A percentile compares a stretch with the other conserved stretches of the same genome.
These are phyloP conservation scores for Eremothecium gossypii DNA, from an alignment of 1,139 yeast species.

Conservation along the genomic window DNA sequence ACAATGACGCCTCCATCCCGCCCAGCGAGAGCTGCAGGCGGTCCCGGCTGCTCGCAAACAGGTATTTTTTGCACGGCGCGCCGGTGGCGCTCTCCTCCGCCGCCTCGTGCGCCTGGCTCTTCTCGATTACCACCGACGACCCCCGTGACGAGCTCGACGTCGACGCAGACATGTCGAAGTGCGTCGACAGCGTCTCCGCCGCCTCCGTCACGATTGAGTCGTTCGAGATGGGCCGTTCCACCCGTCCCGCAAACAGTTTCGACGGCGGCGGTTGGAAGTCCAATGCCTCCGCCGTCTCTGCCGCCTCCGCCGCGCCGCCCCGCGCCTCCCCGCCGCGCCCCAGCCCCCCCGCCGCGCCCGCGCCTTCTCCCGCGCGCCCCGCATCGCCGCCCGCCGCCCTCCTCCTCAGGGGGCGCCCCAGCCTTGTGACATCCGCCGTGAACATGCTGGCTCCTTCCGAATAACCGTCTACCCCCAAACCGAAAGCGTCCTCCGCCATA, in stretches of 20 bases:
- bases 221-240: conserved; percentile 27
- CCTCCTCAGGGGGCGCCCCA: too few relatives aligned
- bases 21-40: too few relatives aligned
- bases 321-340: too few relatives aligned
- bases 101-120: not conserved
- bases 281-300: not conserved
- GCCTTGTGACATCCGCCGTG: too few relatives aligned
- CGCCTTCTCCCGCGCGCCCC: too few relatives aligned
- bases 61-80: not conserved
- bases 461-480: too few relatives aligned
- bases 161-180: conserved; percentile 9
- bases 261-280: not conserved
- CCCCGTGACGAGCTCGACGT: conserved; percentile 15
- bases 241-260: conserved; percentile 2
- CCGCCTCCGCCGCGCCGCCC: too few relatives aligned
- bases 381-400: too few relatives aligned
- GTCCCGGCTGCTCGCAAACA: too few relatives aligned
- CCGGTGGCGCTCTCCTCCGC: not conserved
- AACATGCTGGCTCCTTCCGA: too few relatives aligned
- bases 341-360: too few relatives aligned
- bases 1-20: not conserved
- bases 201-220: conserved; percentile 27
- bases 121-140: conserved; percentile 15
- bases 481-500: not conserved
- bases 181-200: conserved; percentile 24